Evolutionary conservation across 2,329 filamentous ascomycete genomes (phyloP), one percentile per base, ranked within the genome.

Genomic region (Oidium heveae): DNA sequence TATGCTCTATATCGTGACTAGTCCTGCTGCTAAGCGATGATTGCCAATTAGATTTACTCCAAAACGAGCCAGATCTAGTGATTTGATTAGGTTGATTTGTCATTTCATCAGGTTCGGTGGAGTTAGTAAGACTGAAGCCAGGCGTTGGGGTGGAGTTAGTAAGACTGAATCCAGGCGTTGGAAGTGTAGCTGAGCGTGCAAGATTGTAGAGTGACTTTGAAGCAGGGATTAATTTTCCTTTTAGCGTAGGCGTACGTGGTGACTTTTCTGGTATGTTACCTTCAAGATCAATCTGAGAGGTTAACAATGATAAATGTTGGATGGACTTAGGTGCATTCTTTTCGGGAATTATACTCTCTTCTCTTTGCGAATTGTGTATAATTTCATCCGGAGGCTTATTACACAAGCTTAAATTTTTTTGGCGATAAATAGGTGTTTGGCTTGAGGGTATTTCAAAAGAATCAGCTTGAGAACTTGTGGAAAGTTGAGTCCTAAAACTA

Each of bases 321-420:
- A 24, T 24, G 22, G 22, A 24, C 22, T 24, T 24, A 24, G 7
- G 22, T 2, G 22, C 2, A 2, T 24, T 24, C 22, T 24, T 24
- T 24, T 24, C 22, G 22, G 22, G 22, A 24, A 2, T 24, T 24
- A 4, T 24, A 24, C 22, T 24, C 4, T 24, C 22, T 24, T 4
- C 22, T 24, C 4, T 24, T 24, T 24, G 22, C 22, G 22, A 24
- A 24, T 24, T 4, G 4, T 4, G 22, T 24, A 24, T 24, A 24
- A 2, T 24, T 24, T 24, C 22, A 24, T 24, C 22, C 2, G 22
- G 22, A 24, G 22, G 1, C 13, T 74, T 75, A 59, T 93, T 86
- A 3, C 88, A 79, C 89, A 89, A 98, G 52, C 79, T 84, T 59
- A 93, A 74, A 59, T 95, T 95, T 16, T 85, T 77, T 58, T 96